These are phyloP conservation scores for Fusarium algeriense DNA, from an alignment of 2,329 filamentous ascomycete species.

Conservation along the genomic window DNA sequence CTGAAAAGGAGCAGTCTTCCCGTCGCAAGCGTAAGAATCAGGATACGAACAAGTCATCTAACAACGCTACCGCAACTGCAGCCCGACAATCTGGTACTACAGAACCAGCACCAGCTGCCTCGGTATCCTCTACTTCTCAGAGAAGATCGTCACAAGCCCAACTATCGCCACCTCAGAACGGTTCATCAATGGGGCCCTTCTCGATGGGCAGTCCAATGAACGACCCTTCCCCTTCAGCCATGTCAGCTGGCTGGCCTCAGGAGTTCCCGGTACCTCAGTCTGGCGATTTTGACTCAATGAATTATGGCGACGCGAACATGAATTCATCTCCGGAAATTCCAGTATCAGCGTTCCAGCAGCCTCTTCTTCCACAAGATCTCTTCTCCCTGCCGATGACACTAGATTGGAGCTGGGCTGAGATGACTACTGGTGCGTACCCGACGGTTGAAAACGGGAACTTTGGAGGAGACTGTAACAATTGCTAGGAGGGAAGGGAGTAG, in stretches of 20 bases:
- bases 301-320: conserved; percentile 55
- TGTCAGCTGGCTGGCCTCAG: conserved; percentile 61
- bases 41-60: conserved; percentile 53
- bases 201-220: conserved; percentile 46
- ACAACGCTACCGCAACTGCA: conserved; percentile 22
- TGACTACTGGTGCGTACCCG: conserved; percentile 74
- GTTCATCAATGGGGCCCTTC: conserved; percentile 43
- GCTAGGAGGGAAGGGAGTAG: not conserved
- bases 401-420: conserved; percentile 85
- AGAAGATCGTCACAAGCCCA: conserved; percentile 40
- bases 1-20: conserved; percentile 84
- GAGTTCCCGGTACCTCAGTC: conserved; percentile 57
- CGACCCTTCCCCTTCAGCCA: conserved; percentile 60
- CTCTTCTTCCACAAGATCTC: conserved; percentile 90
- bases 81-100: conserved; percentile 26
- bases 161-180: conserved; percentile 47
- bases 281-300: conserved; percentile 59
- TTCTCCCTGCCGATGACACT: conserved; percentile 97
- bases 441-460: conserved; percentile 73
- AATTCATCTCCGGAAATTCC: conserved; percentile 52
- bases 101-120: conserved; percentile 14
- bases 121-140: conserved; percentile 9
- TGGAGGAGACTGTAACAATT: conserved; percentile 42
- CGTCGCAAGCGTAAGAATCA: conserved; percentile 87
- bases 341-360: conserved; percentile 76